A percentile compares a stretch with the other conserved stretches of the same genome.
These are phyloP conservation scores for Tricholoma sp. DNA, from an alignment of 768 basidiomycete genomes.

Conservation along the genomic window DNA sequence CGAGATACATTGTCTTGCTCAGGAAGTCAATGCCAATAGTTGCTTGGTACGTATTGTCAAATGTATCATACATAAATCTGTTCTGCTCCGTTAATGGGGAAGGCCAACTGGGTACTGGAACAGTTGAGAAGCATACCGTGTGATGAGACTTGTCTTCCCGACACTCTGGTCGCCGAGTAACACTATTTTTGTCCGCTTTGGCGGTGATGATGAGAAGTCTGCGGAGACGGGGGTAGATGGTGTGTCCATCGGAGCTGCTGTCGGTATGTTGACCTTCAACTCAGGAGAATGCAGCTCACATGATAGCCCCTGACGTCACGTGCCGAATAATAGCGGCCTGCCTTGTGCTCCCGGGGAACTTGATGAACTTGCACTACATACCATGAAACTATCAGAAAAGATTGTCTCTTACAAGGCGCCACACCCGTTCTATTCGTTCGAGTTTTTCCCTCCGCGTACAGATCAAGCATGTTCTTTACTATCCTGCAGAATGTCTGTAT, in stretches of 20 bases:
- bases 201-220: constrained; percentile 83
- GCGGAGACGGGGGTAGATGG: constrained; percentile 65
- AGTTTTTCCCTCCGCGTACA: constrained; percentile 96
- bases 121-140: constrained; percentile 51
- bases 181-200: constrained; percentile 95
- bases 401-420: constrained; percentile 39
- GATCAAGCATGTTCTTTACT: constrained; percentile 53
- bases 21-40: constrained; percentile 99
- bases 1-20: constrained; percentile 99
- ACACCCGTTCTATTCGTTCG: constrained; percentile 86
- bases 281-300: background rate
- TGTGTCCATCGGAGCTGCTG: constrained; percentile 35
- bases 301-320: background rate
- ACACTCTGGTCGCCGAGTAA: constrained; percentile 96
- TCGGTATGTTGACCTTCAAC: background rate
- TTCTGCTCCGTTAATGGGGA: background rate
- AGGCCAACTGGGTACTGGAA: background rate
- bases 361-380: too few species aligned
- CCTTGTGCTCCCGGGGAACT: too few species aligned
- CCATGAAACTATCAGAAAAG: constrained; percentile 74
- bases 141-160: constrained; percentile 98
- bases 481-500: background rate
- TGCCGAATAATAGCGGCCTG: too few species aligned
- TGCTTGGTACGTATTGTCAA: constrained; percentile 98
- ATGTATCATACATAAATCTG: constrained; percentile 99